phyloP scores from a whole-genome alignment of 805 yeast species.

The Candida montana region DNA sequence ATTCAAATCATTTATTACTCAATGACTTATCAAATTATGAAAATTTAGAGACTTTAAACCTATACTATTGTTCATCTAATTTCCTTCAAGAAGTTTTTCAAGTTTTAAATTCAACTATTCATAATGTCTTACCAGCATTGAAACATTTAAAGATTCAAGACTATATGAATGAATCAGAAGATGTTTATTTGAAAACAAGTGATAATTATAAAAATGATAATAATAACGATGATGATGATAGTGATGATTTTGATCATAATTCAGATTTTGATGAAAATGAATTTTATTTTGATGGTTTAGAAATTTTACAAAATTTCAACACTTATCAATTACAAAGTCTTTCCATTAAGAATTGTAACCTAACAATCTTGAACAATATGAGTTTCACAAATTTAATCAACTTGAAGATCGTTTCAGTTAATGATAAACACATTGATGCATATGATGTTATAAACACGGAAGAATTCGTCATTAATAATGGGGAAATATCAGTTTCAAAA shows the following conservation, averaged over 20 bases:
- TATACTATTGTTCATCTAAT: conserved; percentile 23
- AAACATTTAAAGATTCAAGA: conserved; percentile 18
- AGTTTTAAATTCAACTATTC: conserved; percentile 11
- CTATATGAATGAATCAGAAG: conserved; percentile 25
- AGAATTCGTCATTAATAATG: conserved; percentile 4
- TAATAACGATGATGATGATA: conserved; percentile 21
- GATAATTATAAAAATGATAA: conserved; percentile 19
- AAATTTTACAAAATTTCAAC: conserved; percentile 18
- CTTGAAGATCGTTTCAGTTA: conserved; percentile 18
- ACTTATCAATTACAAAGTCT: conserved; percentile 11
- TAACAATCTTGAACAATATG: conserved; percentile 16
- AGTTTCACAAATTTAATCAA: conserved; percentile 11
- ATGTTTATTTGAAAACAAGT: conserved; percentile 18
- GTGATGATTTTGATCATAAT: conserved; percentile 29
- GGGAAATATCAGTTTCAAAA: neutral
- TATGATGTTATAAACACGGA: conserved; percentile 15
- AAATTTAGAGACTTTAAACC: conserved; percentile 10
- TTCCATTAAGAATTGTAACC: conserved; percentile 20
- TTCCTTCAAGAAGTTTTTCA: conserved; percentile 20
- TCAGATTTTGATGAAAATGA: conserved; percentile 31
- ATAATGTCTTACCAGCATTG: conserved; percentile 14
- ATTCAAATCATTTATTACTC: conserved; percentile 20
- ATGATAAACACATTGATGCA: conserved; percentile 21
- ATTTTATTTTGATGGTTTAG: conserved; percentile 32
- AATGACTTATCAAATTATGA: conserved; percentile 10